Base-by-base conservation (phyloP, 2,329 filamentous ascomycete genomes). In the Fusarium solani-melongenae region DNA sequence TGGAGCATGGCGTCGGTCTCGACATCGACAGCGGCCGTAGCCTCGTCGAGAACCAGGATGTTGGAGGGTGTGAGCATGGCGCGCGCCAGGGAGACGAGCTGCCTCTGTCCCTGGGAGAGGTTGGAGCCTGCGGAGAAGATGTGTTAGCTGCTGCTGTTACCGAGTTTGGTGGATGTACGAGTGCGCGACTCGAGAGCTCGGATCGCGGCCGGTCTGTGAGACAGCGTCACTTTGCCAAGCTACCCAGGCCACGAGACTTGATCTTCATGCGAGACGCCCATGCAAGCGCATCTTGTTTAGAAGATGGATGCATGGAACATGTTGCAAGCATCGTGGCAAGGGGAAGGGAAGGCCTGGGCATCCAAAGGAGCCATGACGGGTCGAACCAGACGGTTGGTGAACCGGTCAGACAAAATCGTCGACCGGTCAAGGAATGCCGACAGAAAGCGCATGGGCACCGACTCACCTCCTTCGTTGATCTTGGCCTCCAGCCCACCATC, bases 41-140 rank as follows among this genome's bases (percentile, higher is more conserved):
- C 96, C 88, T 99, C 96, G 81, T 99, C 96, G 31, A 99, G 89
- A 3, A 99, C 95, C 69, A 99, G 89, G 78, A 99, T 98, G 83
- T 98, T 98, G 83, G 94, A 97, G 15, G 96, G 96, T 7, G 96
- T 97, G 56, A 99, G 89, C 82, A 99, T 90, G 31, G 97, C 97
- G 58, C 96, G 94, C 44, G 97, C 96, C 53, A 99, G 89, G 20
- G 95, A 98, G 61, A 99, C 90, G 68, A 99, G 91, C 84, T 99
- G 96, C 62, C 96, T 92, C 83, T 99, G 97, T 58, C 96, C 96
- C 81, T 97, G 93, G 66, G 95, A 98, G 66, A 99, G 89, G 82
- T 99, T 99, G 68, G 95, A 98, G 64, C 96, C 94, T 95, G 79
- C 67, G 53, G 46, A 44, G 46, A 46, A 38, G 62, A 66, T 15